Base-by-base conservation (phyloP, 345 rosid genomes). In the Gynandropsis gynandra region DNA sequence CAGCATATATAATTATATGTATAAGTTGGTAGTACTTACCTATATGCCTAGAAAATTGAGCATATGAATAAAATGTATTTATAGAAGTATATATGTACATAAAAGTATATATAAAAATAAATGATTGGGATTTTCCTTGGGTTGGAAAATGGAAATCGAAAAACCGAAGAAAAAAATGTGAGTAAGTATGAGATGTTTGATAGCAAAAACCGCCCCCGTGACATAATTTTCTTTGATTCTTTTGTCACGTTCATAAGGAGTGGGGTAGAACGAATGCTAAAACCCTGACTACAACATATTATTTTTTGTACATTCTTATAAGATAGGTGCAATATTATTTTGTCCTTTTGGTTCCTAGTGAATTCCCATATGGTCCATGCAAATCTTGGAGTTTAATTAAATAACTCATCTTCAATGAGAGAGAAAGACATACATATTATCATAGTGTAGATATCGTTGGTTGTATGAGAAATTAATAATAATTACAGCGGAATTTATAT, bases 181-280 rank as follows among this genome's bases (percentile, higher is more conserved):
- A 38, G 38, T 32, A 19, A 50, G 56, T 17, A 58, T 56, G 15
- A 16, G 47, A 43, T 64, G 53, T 57, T 57, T 57, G 63, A 43
- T 57, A 50, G 58, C 47, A 1, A 64, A 57, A 64, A 42, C 16
- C 58, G 40, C 48, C 56, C 66, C 58, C 69, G 69, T 64, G 69
- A 64, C 63, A 58, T 64, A 64, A 64, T 45, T 57, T 52, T 50
- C 53, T 42, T 42, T 27, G 52, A 57, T 57, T 33, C 50, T 29
- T 43, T 57, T 64, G 69, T 38, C 63, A 64, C 63, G 18, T 64
- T 43, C 53, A 51, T 50, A 47, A 57, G 40, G 63, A 64, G 58
- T 64, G 69, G 69, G 69, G 58, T 47, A 57, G 35, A 64, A 33
- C 36, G 48, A 57, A 64, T 57, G 69, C 63, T 24, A 24, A n/a